Conservation (phyloP, 1,139 yeast species). For the Arxiozyma bovina region DNA sequence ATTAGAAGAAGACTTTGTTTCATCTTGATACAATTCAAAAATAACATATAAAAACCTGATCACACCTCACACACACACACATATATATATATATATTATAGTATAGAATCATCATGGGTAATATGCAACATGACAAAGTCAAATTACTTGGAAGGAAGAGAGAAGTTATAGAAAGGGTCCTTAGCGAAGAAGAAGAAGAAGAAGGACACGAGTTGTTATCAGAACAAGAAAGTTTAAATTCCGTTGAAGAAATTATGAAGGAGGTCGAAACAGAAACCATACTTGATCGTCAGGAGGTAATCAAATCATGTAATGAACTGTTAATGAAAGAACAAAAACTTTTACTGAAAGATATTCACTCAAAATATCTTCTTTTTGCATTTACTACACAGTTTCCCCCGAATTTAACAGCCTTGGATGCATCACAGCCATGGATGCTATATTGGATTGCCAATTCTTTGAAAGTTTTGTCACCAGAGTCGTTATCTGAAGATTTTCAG, state of each 20-base stretch:
- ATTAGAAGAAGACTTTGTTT: background rate
- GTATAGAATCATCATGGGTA: background rate
- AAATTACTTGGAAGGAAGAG: constrained; percentile 29
- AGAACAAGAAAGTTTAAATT: background rate
- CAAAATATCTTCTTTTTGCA: constrained; percentile 34
- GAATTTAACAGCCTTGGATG: constrained; percentile 50
- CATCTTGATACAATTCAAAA: background rate
- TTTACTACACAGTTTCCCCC: constrained; percentile 35
- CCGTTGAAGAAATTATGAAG: constrained; percentile 14
- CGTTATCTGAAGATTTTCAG: constrained; percentile 21
- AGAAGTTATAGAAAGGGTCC: constrained; percentile 11
- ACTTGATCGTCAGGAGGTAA: constrained; percentile 37
- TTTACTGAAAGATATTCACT: constrained; percentile 33
- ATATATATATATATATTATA: background rate
- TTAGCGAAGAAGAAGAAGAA: constrained; percentile 6
- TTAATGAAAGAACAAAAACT: constrained; percentile 26
- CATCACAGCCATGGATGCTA: constrained; percentile 84
- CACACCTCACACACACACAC: background rate
- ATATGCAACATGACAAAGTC: constrained; percentile 1
- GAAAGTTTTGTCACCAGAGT: constrained; percentile 33
- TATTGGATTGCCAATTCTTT: constrained; percentile 73
- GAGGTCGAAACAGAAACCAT: constrained; percentile 36
- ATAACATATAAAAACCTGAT: background rate
- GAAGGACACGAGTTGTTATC: constrained; percentile 7
- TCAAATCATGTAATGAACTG: constrained; percentile 32